Conservation (phyloP, 192 early-diverging fungal species). For the Entomortierella chlamydospora region DNA sequence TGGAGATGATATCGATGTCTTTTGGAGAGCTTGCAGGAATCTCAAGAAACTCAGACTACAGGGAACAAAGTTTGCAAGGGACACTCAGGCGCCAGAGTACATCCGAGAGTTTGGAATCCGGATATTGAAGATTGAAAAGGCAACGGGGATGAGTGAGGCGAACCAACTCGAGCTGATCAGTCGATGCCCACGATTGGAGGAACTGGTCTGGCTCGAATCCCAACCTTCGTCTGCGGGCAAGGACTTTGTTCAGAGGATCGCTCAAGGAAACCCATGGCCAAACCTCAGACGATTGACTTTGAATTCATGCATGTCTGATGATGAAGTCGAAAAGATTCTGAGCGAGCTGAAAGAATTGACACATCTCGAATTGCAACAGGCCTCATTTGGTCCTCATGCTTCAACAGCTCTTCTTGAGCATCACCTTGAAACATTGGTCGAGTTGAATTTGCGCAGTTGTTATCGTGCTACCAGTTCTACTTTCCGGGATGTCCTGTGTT, state of each 20-base stretch:
- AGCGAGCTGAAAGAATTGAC: not conserved
- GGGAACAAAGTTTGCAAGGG: not conserved
- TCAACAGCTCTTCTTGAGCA: not conserved
- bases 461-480: not conserved
- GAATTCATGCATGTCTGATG: not conserved
- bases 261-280: not conserved
- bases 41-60: not conserved
- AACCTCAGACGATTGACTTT: not conserved
- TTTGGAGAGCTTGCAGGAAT: not conserved
- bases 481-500: not conserved
- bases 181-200: not conserved
- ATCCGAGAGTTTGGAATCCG: not conserved
- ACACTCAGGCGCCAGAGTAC: not conserved
- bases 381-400: not conserved
- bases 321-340: not conserved
- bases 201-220: not conserved
- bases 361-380: not conserved
- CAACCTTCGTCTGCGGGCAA: not conserved
- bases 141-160: not conserved
- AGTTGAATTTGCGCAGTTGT: not conserved
- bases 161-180: not conserved
- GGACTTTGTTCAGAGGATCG: not conserved
- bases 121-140: not conserved
- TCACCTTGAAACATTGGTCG: not conserved
- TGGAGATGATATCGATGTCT: not conserved